Evolutionary conservation across 352 stramenopile species (phyloP).

Genomic region (Pythium chondricola): DNA sequence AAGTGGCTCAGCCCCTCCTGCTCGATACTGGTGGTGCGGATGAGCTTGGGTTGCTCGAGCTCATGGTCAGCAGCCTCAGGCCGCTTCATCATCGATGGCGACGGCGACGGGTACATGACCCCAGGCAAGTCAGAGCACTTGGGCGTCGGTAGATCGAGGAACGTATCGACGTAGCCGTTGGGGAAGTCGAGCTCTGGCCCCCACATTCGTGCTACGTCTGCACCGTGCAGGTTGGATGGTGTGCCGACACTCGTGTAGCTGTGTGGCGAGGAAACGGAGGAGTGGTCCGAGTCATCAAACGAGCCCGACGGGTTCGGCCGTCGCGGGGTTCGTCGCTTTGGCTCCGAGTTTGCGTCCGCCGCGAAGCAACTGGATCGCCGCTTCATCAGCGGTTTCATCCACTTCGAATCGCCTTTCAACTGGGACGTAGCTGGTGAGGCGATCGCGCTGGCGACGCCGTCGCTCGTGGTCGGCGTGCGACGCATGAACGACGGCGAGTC

Average conservation of each 20-base stretch:
- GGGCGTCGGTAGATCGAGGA: constrained; percentile 68
- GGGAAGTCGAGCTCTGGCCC: constrained; percentile 56
- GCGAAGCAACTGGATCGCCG: constrained; percentile 55
- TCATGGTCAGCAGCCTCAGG: constrained; percentile 3
- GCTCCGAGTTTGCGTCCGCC: constrained; percentile 40
- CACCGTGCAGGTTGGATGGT: constrained; percentile 51
- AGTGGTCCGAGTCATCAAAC: constrained; percentile 57
- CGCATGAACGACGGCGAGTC: constrained; percentile 59
- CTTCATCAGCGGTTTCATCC: constrained; percentile 47
- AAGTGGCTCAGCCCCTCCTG: constrained; percentile 74
- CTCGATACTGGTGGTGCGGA: constrained; percentile 64
- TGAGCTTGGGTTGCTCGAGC: constrained; percentile 47
- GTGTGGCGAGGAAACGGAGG: constrained; percentile 20
- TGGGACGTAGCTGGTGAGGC: background rate
- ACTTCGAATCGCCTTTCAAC: constrained; percentile 9
- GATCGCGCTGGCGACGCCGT: constrained; percentile 1
- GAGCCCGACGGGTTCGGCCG: constrained; percentile 46
- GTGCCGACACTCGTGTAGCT: constrained; percentile 59
- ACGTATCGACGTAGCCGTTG: constrained; percentile 55
- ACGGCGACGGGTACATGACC: background rate
- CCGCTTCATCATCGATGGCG: background rate
- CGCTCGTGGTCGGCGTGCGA: constrained; percentile 29
- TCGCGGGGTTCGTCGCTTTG: constrained; percentile 59
- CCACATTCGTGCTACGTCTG: constrained; percentile 45
- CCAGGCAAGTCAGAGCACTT: constrained; percentile 40